phyloP scores from a whole-genome alignment of 257 asterid genomes.

The Schizonepeta tenuifolia region DNA sequence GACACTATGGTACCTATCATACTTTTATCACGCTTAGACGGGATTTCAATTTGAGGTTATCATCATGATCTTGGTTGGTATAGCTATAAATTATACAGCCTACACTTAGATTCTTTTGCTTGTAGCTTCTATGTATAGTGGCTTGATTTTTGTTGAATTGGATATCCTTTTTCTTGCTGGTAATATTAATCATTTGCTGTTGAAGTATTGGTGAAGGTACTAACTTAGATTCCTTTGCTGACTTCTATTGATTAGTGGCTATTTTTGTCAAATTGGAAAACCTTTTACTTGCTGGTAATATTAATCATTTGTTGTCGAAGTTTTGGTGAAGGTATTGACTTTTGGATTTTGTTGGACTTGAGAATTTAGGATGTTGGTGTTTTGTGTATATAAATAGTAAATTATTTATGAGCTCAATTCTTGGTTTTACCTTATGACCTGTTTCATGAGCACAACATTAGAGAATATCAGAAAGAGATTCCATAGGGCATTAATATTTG shows the following conservation, averaged over 20 bases:
- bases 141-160: background rate
- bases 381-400: too few species aligned
- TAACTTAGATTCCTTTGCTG: background rate
- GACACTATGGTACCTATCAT: background rate
- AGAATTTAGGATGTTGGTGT: background rate
- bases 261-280: background rate
- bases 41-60: background rate
- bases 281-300: background rate
- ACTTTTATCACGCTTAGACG: background rate
- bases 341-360: background rate
- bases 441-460: background rate
- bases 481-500: too few species aligned
- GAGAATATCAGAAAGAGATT: background rate
- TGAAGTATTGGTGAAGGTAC: background rate
- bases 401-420: background rate
- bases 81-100: too few species aligned
- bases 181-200: background rate
- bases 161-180: background rate
- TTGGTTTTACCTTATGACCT: too few species aligned
- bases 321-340: background rate
- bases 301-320: background rate
- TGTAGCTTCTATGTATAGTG: background rate
- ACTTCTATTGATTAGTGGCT: background rate
- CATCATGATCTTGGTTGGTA: background rate
- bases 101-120: background rate